Base-by-base conservation (phyloP, 352 stramenopile species). In the Globisporangium lucens region DNA sequence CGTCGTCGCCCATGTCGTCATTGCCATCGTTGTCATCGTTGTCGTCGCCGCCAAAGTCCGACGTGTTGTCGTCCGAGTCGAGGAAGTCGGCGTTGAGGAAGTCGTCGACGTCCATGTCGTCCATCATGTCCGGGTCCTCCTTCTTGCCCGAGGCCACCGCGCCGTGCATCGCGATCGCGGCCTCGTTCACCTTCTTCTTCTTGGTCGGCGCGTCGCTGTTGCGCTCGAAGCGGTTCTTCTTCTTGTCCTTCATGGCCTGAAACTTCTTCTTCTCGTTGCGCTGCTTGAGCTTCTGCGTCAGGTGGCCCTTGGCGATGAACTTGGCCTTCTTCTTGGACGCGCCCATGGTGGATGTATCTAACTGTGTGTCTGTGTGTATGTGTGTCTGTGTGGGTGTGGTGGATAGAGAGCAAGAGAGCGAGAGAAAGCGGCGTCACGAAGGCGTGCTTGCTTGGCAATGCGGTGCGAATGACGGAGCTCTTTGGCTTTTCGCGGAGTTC, bases 51-150 rank as follows among this genome's bases (percentile, higher is more conserved):
- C 73, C 71, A 43, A 66, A 56, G 56, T 76, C 66, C 13, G 61
- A 69, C 63, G 35, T 63, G 47, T 67, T 68, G 58, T 71, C 78
- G 47, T 89, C 84, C 68, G 86, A 93, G 61, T 93, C 82, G 57
- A 94, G 67, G 70, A 95, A 94, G 61, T 91, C 83, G 15, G 71
- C 85, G 61, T 95, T 91, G 52, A 95, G 63, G 65, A 95, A 95
- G 15, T 93, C 87, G 69, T 95, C 87, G 49, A 95, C 84, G 65
- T 95, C 85, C 83, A 95, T 93, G 56, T 95, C 87, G 67, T 95
- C 86, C 69, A 95, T 63, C 82, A 95, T 95, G 66, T 95, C 87
- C 0, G 72, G 52, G 35, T 93, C 82, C 35, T 90, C 76, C 64
- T 89, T 89, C 65, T 80, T 85, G 35, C 30, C 20, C 22, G 49